These are phyloP conservation scores for Flaveria bidentis DNA, from an alignment of 129 eudicot genomes.

Conservation along the genomic window DNA sequence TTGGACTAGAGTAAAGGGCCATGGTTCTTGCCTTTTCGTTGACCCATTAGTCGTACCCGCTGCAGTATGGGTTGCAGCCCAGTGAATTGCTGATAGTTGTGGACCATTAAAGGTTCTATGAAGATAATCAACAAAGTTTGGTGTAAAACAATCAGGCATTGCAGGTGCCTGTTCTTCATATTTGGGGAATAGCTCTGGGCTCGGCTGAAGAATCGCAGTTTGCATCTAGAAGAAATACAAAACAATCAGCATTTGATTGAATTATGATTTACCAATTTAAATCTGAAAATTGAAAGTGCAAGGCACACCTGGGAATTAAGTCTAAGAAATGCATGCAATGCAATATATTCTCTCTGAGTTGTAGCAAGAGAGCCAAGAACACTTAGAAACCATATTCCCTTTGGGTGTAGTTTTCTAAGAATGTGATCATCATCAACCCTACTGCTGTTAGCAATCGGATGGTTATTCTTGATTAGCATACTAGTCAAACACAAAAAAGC, in stretches of 20 bases:
- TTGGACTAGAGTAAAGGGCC: constrained; percentile 98
- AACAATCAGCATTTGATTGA: neutral
- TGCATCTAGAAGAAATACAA: constrained; percentile 60
- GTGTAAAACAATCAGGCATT: constrained; percentile 97
- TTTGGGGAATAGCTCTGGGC: constrained; percentile 85
- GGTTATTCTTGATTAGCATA: neutral
- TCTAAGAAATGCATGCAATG: constrained; percentile 95
- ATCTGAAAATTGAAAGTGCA: neutral
- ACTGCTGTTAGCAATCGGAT: neutral
- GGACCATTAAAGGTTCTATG: constrained; percentile 79
- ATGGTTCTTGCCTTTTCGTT: constrained; percentile 85
- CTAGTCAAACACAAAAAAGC: neutral
- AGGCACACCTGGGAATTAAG: constrained; percentile 73
- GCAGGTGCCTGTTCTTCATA: constrained; percentile 89
- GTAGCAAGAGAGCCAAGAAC: constrained; percentile 95
- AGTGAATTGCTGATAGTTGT: constrained; percentile 92
- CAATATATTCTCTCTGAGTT: constrained; percentile 90
- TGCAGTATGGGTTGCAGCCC: constrained; percentile 99
- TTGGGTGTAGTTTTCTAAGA: constrained; percentile 70
- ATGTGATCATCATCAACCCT: constrained; percentile 67
- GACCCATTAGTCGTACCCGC: constrained; percentile 79
- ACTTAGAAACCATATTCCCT: constrained; percentile 86
- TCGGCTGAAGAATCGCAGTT: constrained; percentile 94
- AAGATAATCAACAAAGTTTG: constrained; percentile 74
- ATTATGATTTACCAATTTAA: neutral